Percentiles rank a stretch among this genome's conserved stretches.
phyloP scores from a whole-genome alignment of 164 flowering plant genomes.

The Akebia trifoliata region DNA sequence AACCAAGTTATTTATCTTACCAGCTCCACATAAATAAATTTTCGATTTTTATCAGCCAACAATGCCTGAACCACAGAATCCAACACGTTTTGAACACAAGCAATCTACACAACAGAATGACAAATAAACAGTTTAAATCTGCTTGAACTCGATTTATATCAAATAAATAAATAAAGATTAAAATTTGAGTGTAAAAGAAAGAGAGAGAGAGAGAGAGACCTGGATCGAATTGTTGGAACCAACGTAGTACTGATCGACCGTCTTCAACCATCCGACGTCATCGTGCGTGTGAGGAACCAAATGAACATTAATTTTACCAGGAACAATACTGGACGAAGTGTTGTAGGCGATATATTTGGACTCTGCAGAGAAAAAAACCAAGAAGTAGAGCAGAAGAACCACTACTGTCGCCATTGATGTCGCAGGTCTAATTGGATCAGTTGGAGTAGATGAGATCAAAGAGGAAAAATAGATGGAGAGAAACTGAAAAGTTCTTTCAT shows the following conservation, averaged over 20 bases:
- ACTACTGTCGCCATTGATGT: constrained; percentile 4
- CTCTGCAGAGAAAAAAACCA: constrained; percentile 11
- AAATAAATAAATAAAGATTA: constrained; percentile 4
- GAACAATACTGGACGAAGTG: constrained; percentile 43
- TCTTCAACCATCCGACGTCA: constrained; percentile 93
- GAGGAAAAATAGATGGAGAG: too few species aligned
- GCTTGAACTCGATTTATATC: too few species aligned
- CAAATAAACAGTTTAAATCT: neutral
- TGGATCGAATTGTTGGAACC: constrained; percentile 84
- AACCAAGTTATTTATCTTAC: constrained; percentile 19
- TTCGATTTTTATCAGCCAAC: constrained; percentile 74
- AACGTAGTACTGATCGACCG: constrained; percentile 84
- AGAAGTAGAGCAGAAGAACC: constrained; percentile 1
- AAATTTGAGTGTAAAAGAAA: too few species aligned
- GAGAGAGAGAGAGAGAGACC: constrained; percentile 26
- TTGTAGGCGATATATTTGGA: constrained; percentile 57
- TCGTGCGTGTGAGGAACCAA: constrained; percentile 87
- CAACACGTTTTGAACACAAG: constrained; percentile 83
- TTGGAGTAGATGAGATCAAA: neutral
- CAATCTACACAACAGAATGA: constrained; percentile 23
- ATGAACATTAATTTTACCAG: constrained; percentile 73
- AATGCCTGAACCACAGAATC: constrained; percentile 69
- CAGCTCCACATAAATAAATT: constrained; percentile 75
- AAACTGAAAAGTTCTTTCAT: neutral
- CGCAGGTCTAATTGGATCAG: neutral